Evolutionary conservation across 2,329 filamentous ascomycete genomes (phyloP), one percentile per base, ranked within the genome.

Genomic region (Colletotrichum coccodes): DNA sequence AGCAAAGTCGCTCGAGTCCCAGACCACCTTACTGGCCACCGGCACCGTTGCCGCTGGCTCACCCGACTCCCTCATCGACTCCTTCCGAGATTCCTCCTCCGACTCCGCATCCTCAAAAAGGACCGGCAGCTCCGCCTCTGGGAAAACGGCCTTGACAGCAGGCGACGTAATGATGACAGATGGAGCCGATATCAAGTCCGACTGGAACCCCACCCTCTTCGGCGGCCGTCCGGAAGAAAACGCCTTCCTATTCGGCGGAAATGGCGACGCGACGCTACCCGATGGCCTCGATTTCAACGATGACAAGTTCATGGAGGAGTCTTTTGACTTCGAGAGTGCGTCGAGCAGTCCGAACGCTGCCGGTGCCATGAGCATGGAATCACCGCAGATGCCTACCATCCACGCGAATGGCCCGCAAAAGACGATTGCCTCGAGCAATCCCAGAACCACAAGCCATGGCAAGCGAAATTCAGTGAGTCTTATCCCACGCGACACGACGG

Each of bases 311-410:
- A 83, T 86, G 80, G 80, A 85, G 60, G 79, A 80, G 52, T 79
- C 83, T 54, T 88, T 90, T 72, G 86, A 89, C 71, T 90, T 91
- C 74, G 85, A 86, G 18, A 88, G 87, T 72, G 85, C 85, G 9
- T 85, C 87, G 2, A 89, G 84, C 72, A 91, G 87, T 69, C 87
- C 89, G 6, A 84, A 82, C 64, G 80, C 79, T 9, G 73, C 71
- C 38, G 70, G 66, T 16, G 59, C 66, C 36, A 44, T 62, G 34
- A 75, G 80, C 62, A 81, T 84, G 71, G 79, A 81, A 9, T 86
- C 83, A 7, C 80, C 80, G n/a, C 75, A 74, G 53, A 85, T 83
- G 79, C 78, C 80, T 36, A 79, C 74, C 32, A 79, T 81, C 69
- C 80, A 82, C 68, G 75, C 79, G 2, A 76, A 79, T 57, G 77